phyloP scores from a whole-genome alignment of 169 alveolate genomes.

The Eimeria falciformis region DNA sequence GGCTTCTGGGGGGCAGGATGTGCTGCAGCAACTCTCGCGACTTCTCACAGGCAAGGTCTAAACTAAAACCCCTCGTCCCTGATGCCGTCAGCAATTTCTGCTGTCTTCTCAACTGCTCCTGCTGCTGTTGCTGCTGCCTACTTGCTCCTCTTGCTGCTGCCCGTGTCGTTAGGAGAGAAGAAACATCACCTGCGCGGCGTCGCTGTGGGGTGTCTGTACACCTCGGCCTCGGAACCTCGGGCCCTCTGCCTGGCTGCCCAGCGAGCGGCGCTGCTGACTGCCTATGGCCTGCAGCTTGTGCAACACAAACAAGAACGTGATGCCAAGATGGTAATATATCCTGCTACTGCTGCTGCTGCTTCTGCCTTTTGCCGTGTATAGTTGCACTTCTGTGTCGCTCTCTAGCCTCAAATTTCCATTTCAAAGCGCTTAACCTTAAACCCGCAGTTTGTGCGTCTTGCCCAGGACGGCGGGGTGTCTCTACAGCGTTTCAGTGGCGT shows the following conservation, averaged over 20 bases:
- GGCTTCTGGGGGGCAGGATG: not conserved
- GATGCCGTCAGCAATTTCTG: not conserved
- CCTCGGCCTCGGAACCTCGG: not conserved
- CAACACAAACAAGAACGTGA: not conserved
- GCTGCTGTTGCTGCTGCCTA: not conserved
- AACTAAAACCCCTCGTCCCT: not conserved
- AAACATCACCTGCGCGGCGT: not conserved
- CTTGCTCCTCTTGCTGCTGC: no score
- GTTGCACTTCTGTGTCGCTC: no score
- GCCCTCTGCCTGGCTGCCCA: not conserved
- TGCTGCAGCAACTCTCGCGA: not conserved
- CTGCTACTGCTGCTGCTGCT: no score
- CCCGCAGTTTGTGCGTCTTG: no score
- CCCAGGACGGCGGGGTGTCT: not conserved
- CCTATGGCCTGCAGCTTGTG: constrained; percentile 36
- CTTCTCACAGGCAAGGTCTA: constrained; percentile 3
- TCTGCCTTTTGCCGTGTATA: no score
- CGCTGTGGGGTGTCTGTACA: not conserved
- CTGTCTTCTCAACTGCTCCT: not conserved
- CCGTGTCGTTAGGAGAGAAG: not conserved
- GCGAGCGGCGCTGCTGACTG: constrained; percentile 42
- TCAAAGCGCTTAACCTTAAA: no score
- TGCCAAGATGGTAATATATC: no score
- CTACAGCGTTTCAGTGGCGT: not conserved
- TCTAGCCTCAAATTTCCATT: no score